Evolutionary conservation across 2,329 filamentous ascomycete genomes (phyloP).

Genomic region (Nemania bipapillata): DNA sequence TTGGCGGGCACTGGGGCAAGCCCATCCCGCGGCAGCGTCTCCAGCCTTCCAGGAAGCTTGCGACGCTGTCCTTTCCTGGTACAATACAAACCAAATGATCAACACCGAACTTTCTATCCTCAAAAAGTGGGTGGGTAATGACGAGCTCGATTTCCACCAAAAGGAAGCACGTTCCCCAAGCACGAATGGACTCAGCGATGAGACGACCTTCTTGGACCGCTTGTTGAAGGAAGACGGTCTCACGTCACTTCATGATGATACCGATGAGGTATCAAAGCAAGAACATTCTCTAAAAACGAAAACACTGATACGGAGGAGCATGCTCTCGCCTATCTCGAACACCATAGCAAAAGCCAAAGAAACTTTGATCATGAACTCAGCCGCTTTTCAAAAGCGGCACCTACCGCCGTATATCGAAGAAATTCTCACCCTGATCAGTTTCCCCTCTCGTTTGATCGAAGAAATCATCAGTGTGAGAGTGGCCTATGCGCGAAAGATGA

Average conservation of each 20-base stretch:
- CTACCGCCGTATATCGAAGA: constrained; percentile 97
- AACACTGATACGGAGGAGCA: constrained; percentile 68
- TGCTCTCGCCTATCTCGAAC: constrained; percentile 82
- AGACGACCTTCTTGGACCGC: constrained; percentile 92
- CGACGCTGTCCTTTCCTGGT: constrained; percentile 91
- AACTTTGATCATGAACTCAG: constrained; percentile 86
- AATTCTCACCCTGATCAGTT: constrained; percentile 93
- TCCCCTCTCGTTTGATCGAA: constrained; percentile 92
- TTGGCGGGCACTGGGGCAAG: constrained; percentile 75
- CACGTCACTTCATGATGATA: constrained; percentile 86
- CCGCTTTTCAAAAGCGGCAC: constrained; percentile 86
- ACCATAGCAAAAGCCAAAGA: constrained; percentile 94
- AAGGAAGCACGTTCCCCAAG: constrained; percentile 74
- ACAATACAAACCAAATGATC: constrained; percentile 96
- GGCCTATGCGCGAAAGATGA: constrained; percentile 93
- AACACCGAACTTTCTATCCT: constrained; percentile 92
- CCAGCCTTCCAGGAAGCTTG: constrained; percentile 82
- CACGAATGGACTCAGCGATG: constrained; percentile 81
- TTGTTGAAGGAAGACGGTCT: constrained; percentile 95
- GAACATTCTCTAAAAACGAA: constrained; percentile 56
- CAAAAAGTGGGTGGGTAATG: constrained; percentile 96
- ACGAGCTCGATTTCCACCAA: constrained; percentile 89
- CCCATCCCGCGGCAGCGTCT: constrained; percentile 81
- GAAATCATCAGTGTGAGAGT: constrained; percentile 94
- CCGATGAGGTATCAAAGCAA: constrained; percentile 51